These are phyloP conservation scores for Glaciozyma martinii DNA, from an alignment of 768 basidiomycete species.

Conservation along the genomic window DNA sequence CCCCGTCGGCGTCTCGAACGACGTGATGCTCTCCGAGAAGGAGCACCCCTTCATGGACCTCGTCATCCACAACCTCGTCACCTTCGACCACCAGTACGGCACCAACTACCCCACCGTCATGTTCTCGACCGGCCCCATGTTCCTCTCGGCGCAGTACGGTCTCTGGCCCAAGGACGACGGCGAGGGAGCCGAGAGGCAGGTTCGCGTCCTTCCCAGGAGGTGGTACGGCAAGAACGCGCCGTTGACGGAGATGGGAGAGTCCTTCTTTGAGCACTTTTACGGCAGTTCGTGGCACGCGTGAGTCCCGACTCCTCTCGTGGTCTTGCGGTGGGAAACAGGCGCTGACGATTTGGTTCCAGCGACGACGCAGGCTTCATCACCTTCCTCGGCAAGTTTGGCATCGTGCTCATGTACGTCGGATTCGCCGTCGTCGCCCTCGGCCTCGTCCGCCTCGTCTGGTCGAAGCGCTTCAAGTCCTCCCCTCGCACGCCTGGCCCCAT, in stretches of 20 bases:
- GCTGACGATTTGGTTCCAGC: background rate
- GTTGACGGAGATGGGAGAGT: slow-evolving; percentile 68
- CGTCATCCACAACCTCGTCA: slow-evolving; percentile 80
- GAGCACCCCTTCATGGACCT: slow-evolving; percentile 81
- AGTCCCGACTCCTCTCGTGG: slow-evolving; percentile 2
- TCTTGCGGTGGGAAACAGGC: too few relatives aligned
- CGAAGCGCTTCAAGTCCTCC: slow-evolving; percentile 18
- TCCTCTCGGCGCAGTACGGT: slow-evolving; percentile 86
- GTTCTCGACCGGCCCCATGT: slow-evolving; percentile 99
- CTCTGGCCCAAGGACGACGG: slow-evolving; percentile 49
- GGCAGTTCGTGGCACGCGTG: slow-evolving; percentile 98
- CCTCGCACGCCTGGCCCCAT: slow-evolving; percentile 16
- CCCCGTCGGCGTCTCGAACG: slow-evolving; percentile 94
- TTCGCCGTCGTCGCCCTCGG: slow-evolving; percentile 63
- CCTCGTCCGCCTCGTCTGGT: slow-evolving; percentile 44
- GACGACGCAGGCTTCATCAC: slow-evolving; percentile 88
- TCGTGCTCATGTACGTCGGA: slow-evolving; percentile 75
- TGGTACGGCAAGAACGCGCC: slow-evolving; percentile 97
- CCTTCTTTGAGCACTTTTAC: slow-evolving; percentile 96
- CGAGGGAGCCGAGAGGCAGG: slow-evolving; percentile 32
- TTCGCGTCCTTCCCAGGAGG: slow-evolving; percentile 87
- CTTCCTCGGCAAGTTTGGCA: slow-evolving; percentile 84
- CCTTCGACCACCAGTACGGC: slow-evolving; percentile 87
- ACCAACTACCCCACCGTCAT: slow-evolving; percentile 99
- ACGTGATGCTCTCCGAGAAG: slow-evolving; percentile 85